Evolutionary conservation across 306 rosid genomes (phyloP).

Genomic region (Vachellia collinsii): DNA sequence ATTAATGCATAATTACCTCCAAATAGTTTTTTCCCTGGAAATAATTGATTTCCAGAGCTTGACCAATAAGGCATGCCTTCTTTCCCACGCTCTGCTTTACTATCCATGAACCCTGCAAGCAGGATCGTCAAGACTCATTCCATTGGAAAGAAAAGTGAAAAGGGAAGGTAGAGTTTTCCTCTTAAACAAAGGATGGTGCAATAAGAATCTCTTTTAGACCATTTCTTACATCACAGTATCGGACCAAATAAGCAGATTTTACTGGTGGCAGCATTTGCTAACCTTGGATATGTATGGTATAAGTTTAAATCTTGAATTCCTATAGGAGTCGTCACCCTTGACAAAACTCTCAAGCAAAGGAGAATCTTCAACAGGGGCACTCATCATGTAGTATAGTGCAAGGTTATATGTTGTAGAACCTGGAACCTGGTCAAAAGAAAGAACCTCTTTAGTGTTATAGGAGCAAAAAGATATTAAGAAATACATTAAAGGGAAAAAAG

Average conservation of each 20-base stretch:
- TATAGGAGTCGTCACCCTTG: constrained; percentile 78
- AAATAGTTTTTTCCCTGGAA: constrained; percentile 85
- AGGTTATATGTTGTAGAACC: constrained; percentile 77
- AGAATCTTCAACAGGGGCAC: constrained; percentile 71
- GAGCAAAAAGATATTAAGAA: constrained; percentile 17
- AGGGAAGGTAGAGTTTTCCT: constrained; percentile 9
- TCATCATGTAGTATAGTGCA: constrained; percentile 84
- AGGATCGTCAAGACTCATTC: constrained; percentile 28
- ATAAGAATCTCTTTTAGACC: not conserved
- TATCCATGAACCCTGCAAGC: constrained; percentile 93
- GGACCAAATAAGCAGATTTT: constrained; percentile 30
- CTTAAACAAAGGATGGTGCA: constrained; percentile 7
- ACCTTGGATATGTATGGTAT: constrained; percentile 97
- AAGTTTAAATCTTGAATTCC: constrained; percentile 94
- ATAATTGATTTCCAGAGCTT: constrained; percentile 77
- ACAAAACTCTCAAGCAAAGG: constrained; percentile 74
- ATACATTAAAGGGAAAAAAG: not conserved
- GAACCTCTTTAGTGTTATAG: constrained; percentile 16
- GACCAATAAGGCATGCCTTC: constrained; percentile 94
- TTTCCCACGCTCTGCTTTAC: constrained; percentile 98
- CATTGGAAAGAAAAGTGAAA: constrained; percentile 18
- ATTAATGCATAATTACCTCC: constrained; percentile 57
- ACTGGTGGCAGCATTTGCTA: constrained; percentile 10
- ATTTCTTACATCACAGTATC: not conserved
- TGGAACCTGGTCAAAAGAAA: constrained; percentile 63